These are phyloP conservation scores for Penicillium lividum DNA, from an alignment of 495 filamentous ascomycete species.

Conservation along the genomic window DNA sequence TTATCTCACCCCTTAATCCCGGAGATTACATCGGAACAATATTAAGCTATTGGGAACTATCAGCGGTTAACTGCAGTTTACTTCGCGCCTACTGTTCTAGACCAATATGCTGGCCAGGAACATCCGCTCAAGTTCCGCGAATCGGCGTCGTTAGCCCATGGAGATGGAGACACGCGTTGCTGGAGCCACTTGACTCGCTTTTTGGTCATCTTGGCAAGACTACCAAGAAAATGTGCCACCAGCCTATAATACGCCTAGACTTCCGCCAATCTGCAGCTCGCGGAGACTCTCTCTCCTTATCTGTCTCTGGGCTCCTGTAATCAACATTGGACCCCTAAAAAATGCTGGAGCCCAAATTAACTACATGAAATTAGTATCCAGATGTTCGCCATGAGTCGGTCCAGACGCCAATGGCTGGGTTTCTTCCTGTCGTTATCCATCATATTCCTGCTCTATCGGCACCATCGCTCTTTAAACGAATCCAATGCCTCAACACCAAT, in stretches of 20 bases:
- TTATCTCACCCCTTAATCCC: neutral
- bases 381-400: slow-evolving; percentile 18
- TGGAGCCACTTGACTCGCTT: slow-evolving; percentile 7
- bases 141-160: slow-evolving; percentile 8
- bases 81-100: neutral
- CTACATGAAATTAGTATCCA: slow-evolving; percentile 3
- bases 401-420: slow-evolving; percentile 19
- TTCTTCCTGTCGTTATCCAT: slow-evolving; percentile 11
- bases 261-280: neutral
- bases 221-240: neutral
- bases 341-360: slow-evolving; percentile 8
- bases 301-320: neutral
- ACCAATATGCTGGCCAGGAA: neutral
- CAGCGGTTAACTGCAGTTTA: no score
- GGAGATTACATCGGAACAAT: neutral
- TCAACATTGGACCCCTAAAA: slow-evolving; percentile 3
- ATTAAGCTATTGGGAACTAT: neutral
- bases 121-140: neutral
- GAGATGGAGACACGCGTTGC: slow-evolving; percentile 9
- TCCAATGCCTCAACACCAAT: neutral
- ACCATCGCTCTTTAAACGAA: slow-evolving; percentile 3
- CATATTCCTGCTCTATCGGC: slow-evolving; percentile 12
- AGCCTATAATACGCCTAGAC: neutral
- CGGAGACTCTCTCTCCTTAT: slow-evolving; percentile 2
- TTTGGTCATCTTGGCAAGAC: neutral